phyloP scores from a whole-genome alignment of 2,329 filamentous ascomycete species.

The Ophiostoma piceae region DNA sequence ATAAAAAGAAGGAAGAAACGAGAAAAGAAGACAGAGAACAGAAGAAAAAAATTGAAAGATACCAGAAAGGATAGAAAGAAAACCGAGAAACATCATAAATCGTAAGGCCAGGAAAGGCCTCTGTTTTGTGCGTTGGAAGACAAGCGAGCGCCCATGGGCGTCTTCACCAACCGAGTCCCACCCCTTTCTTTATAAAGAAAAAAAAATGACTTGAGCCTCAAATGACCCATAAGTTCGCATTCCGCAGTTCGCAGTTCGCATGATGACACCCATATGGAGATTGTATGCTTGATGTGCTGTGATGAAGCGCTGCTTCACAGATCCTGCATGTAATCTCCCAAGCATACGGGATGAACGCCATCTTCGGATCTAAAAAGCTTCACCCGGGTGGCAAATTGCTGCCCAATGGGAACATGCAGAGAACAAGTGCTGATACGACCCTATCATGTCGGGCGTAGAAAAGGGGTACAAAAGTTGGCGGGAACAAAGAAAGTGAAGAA shows the following conservation, averaged over 20 bases:
- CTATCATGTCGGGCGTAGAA: background rate
- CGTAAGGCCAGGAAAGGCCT: background rate
- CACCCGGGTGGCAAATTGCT: background rate
- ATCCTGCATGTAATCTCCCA: too few relatives aligned
- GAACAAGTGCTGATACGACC: background rate
- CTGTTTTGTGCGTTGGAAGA: background rate
- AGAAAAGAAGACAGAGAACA: background rate
- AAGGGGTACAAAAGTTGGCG: too few relatives aligned
- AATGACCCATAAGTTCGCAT: too few relatives aligned
- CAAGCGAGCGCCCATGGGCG: too few relatives aligned
- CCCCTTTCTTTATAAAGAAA: too few relatives aligned
- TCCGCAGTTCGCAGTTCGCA: too few relatives aligned
- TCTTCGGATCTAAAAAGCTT: background rate
- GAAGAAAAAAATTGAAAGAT: background rate
- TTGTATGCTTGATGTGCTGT: too few relatives aligned
- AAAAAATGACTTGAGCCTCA: too few relatives aligned
- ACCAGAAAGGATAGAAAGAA: background rate
- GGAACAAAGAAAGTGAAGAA: background rate
- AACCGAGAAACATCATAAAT: background rate
- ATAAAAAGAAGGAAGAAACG: background rate
- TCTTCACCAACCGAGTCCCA: too few relatives aligned
- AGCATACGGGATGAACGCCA: background rate
- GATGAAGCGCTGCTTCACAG: too few relatives aligned
- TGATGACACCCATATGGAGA: too few relatives aligned
- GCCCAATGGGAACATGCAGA: background rate